Conservation (phyloP, 306 rosid species). For the Quercus variabilis region DNA sequence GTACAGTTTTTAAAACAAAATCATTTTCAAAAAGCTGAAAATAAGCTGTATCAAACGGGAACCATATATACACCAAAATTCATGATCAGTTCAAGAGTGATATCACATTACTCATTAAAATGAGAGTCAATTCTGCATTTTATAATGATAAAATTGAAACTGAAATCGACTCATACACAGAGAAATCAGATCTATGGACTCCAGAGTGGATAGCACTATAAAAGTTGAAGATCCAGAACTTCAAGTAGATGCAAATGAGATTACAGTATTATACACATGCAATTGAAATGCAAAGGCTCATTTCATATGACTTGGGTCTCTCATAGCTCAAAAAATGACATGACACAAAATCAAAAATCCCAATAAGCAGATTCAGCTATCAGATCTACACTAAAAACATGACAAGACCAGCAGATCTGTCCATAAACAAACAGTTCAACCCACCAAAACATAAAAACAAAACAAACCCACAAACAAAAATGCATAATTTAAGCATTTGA, state of each 20-base stretch:
- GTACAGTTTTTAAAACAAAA: too few species aligned
- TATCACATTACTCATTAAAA: background rate
- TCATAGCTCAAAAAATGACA: background rate
- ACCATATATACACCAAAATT: background rate
- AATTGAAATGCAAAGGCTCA: background rate
- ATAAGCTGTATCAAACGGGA: too few species aligned
- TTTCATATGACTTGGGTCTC: background rate
- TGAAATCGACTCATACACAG: background rate
- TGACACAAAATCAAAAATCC: conserved; percentile 11
- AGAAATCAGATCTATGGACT: background rate
- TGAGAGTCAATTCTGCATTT: background rate
- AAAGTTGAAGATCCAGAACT: conserved; percentile 36
- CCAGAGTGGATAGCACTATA: background rate
- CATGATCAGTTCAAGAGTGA: background rate
- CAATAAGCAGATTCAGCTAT: background rate
- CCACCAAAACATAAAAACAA: background rate
- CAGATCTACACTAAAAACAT: conserved; percentile 36
- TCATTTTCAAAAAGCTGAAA: too few species aligned
- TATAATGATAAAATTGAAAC: background rate
- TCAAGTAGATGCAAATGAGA: background rate
- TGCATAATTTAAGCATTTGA: background rate
- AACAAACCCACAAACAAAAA: background rate
- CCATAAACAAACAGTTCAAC: conserved; percentile 13
- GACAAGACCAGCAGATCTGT: conserved; percentile 35
- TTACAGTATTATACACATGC: background rate